Percentiles rank a stretch among this genome's conserved stretches.
Conservation (phyloP, 345 rosid species). For the Melastoma malabathricum region DNA sequence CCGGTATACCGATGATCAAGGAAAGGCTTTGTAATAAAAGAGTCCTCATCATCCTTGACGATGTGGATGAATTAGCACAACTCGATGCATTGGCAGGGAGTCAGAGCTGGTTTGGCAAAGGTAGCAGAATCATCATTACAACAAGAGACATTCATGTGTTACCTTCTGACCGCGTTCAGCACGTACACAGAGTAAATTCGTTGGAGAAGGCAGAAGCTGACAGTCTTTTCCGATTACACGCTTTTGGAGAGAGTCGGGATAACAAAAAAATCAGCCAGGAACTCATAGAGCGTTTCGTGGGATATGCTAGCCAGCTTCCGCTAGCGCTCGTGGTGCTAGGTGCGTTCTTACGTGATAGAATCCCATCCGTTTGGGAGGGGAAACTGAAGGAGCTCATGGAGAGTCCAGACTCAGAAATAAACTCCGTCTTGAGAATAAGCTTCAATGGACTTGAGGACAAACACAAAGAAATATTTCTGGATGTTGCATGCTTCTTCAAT, state of each 20-base stretch:
- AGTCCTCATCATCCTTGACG: conserved; percentile 4
- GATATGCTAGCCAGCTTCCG: conserved; percentile 3
- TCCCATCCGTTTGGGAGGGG: background rate
- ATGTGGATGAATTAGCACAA: conserved; percentile 3
- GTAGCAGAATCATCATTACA: conserved; percentile 2
- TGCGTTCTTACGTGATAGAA: background rate
- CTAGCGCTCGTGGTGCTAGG: conserved; percentile 8
- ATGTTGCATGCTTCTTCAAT: conserved; percentile 8
- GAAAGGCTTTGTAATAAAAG: background rate
- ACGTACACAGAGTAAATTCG: too few species aligned
- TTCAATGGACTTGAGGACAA: conserved; percentile 5
- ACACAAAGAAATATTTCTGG: conserved; percentile 7
- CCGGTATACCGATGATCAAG: background rate
- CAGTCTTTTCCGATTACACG: too few species aligned
- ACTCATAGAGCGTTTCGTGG: background rate
- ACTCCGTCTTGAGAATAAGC: conserved; percentile 3
- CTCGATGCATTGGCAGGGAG: background rate
- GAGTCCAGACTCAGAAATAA: background rate
- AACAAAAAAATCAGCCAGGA: background rate
- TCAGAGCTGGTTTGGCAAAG: background rate
- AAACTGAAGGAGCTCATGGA: background rate
- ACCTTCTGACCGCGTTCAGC: background rate
- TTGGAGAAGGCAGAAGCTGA: too few species aligned
- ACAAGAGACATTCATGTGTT: conserved; percentile 2
- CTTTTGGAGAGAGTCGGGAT: background rate